These are phyloP conservation scores for Candida nanaspora DNA, from an alignment of 805 yeast genomes.

Conservation along the genomic window DNA sequence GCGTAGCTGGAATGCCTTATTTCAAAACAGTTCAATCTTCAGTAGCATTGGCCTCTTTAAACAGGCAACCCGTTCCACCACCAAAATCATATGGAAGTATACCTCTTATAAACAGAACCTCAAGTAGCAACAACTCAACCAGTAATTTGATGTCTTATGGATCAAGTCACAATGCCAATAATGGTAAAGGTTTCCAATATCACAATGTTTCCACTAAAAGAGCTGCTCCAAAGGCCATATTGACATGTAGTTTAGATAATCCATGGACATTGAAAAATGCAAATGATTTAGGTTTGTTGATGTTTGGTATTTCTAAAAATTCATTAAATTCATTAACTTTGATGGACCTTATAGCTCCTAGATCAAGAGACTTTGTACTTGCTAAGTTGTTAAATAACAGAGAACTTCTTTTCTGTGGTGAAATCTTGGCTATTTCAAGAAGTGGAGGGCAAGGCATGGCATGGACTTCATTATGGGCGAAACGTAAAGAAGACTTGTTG, in stretches of 20 bases:
- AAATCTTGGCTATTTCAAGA: constrained; percentile 70
- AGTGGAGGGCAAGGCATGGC: constrained; percentile 60
- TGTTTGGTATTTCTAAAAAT: constrained; percentile 71
- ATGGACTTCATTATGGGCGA: constrained; percentile 92
- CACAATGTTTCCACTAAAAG: constrained; percentile 66
- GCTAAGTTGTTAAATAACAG: constrained; percentile 39
- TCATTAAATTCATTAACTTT: constrained; percentile 57
- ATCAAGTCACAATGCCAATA: constrained; percentile 2
- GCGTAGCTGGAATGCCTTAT: constrained; percentile 19
- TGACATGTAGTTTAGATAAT: constrained; percentile 63
- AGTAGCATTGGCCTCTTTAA: constrained; percentile 17
- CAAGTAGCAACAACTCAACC: too few relatives aligned
- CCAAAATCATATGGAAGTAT: too few relatives aligned
- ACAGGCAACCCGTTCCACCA: neutral
- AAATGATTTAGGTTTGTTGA: constrained; percentile 81
- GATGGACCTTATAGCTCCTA: constrained; percentile 71
- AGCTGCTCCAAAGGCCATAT: constrained; percentile 71
- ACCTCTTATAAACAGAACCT: too few relatives aligned
- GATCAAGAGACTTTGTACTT: constrained; percentile 62
- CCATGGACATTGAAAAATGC: constrained; percentile 84
- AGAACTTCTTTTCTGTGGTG: constrained; percentile 70
- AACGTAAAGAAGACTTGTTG: constrained; percentile 58
- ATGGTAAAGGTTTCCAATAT: constrained; percentile 25
- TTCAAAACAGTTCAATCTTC: constrained; percentile 17
- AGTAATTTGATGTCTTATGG: too few relatives aligned